Conservation (phyloP, 2,329 filamentous ascomycete genomes). For the Sporothrix luriei region DNA sequence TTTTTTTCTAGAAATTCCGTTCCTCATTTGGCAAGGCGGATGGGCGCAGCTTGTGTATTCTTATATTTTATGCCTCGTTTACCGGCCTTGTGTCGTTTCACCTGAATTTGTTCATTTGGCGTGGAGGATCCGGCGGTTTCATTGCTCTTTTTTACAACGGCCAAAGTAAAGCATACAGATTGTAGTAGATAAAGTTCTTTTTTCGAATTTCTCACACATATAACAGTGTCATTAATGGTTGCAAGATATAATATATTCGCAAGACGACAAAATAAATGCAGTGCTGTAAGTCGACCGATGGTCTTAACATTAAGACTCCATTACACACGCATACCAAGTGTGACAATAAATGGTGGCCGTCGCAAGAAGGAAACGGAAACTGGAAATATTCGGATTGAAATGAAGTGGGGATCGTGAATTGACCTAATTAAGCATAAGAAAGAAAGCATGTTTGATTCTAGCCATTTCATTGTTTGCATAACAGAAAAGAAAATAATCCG, state of each 20-base stretch:
- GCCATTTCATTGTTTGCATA: not conserved
- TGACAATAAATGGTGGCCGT: not conserved
- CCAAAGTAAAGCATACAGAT: not conserved
- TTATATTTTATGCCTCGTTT: not conserved
- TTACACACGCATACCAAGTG: too few relatives aligned
- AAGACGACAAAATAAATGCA: not conserved
- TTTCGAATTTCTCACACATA: not conserved
- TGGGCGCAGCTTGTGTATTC: not conserved
- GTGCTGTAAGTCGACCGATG: too few relatives aligned
- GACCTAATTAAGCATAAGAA: not conserved
- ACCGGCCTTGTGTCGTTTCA: not conserved
- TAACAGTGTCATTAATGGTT: too few relatives aligned
- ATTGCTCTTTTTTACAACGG: not conserved
- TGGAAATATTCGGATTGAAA: not conserved
- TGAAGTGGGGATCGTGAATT: too few relatives aligned
- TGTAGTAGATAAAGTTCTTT: not conserved
- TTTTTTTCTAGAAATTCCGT: not conserved
- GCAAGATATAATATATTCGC: too few relatives aligned
- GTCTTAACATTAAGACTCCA: too few relatives aligned
- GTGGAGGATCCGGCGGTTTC: not conserved
- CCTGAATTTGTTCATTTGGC: not conserved
- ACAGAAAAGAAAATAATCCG: not conserved
- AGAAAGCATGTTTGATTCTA: not conserved
- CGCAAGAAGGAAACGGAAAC: not conserved
- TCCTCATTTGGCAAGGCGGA: not conserved